phyloP scores from a whole-genome alignment of 768 basidiomycete genomes.

The Mycena albidolilacea region DNA sequence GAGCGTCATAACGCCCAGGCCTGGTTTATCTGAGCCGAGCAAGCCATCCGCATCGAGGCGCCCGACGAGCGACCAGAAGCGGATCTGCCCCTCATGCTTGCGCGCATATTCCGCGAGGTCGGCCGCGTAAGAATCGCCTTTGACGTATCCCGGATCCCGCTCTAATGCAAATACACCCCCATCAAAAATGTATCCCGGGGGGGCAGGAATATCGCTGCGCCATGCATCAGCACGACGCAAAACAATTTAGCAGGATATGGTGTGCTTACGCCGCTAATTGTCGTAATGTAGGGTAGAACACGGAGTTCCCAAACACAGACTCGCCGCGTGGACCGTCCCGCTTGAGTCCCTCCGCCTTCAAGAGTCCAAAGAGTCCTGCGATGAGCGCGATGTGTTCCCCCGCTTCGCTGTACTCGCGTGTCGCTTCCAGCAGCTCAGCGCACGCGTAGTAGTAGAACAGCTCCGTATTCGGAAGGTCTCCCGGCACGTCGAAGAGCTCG shows the following conservation, averaged over 20 bases:
- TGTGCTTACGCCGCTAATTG: slow-evolving; percentile 7
- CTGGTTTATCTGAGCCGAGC: slow-evolving; percentile 1
- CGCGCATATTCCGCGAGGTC: slow-evolving; percentile 23
- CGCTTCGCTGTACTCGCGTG: slow-evolving; percentile 20
- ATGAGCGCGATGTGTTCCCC: slow-evolving; percentile 24
- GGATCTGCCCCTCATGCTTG: slow-evolving; percentile 26
- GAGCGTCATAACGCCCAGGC: slow-evolving; percentile 9
- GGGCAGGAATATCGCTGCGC: slow-evolving; percentile 4
- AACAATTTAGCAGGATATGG: slow-evolving; percentile 7
- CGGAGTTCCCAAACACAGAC: slow-evolving; percentile 7
- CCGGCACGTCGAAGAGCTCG: slow-evolving; percentile 22
- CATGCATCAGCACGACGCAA: slow-evolving; percentile 5
- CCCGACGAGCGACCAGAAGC: slow-evolving; percentile 33
- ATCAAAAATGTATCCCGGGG: slow-evolving; percentile 15
- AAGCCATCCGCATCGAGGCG: slow-evolving; percentile 23
- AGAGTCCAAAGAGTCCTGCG: slow-evolving; percentile 23
- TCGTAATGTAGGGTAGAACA: background rate
- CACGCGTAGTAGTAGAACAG: slow-evolving; percentile 19
- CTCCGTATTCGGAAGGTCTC: background rate
- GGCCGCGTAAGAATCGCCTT: slow-evolving; percentile 4
- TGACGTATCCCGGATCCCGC: slow-evolving; percentile 17
- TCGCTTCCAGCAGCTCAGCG: slow-evolving; percentile 20
- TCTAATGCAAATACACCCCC: slow-evolving; percentile 1
- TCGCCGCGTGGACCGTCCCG: slow-evolving; percentile 22
- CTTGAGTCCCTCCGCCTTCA: slow-evolving; percentile 24